Conservation (phyloP, 2,329 filamentous ascomycete genomes). For the Colletotrichum abscissum region DNA sequence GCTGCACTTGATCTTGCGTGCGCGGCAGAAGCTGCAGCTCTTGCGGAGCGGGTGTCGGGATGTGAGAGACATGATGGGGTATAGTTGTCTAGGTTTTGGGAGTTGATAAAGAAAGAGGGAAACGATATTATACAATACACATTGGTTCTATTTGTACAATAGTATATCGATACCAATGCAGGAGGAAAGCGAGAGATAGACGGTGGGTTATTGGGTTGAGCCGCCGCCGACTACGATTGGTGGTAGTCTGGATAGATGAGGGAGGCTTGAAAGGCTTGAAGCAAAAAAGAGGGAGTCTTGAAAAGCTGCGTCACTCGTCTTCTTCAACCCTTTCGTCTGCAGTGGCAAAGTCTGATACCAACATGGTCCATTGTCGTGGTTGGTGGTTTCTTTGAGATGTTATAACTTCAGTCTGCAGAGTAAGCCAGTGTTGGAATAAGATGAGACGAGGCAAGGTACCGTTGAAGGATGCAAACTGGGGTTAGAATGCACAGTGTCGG, state of each 20-base stretch:
- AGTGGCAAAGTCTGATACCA: background rate
- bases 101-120: background rate
- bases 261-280: background rate
- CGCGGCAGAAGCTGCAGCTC: constrained; percentile 51
- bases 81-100: background rate
- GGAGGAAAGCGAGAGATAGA: background rate
- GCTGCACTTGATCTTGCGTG: constrained; percentile 51
- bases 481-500: background rate
- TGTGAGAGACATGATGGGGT: constrained; percentile 2
- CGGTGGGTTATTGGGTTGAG: background rate
- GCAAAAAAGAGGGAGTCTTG: background rate
- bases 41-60: constrained; percentile 47
- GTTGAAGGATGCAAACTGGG: background rate
- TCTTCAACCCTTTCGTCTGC: background rate
- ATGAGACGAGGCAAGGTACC: background rate
- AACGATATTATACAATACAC: background rate
- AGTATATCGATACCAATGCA: background rate
- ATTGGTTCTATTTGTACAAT: background rate
- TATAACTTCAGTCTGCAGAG: background rate
- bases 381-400: background rate
- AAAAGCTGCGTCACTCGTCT: background rate
- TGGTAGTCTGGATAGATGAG: background rate
- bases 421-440: background rate
- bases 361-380: background rate
- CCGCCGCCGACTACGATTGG: background rate